These are phyloP conservation scores for Blastobotrys persicus DNA, from an alignment of 1,139 yeast genomes.

Conservation along the genomic window DNA sequence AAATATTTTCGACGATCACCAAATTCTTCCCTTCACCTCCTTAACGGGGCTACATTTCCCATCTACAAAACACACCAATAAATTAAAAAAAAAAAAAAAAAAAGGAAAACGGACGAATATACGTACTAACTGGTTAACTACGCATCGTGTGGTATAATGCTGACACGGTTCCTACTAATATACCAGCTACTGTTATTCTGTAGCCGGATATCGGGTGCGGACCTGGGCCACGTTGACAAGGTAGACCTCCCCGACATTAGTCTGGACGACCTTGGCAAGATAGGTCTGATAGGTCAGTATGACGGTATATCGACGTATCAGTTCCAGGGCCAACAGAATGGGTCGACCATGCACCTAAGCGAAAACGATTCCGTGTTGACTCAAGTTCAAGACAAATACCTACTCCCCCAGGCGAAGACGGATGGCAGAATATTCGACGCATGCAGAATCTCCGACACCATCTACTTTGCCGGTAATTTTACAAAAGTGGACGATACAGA, in stretches of 20 bases:
- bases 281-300: slow-evolving; percentile 66
- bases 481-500: slow-evolving; percentile 39
- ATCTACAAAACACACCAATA: not conserved
- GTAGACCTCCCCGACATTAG: slow-evolving; percentile 33
- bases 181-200: not conserved
- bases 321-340: slow-evolving; percentile 48
- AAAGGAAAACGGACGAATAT: slow-evolving; percentile 1
- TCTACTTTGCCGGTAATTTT: slow-evolving; percentile 47
- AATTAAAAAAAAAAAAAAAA: slow-evolving; percentile 1
- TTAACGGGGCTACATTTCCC: not conserved
- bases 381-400: slow-evolving; percentile 26
- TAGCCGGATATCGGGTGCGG: not conserved
- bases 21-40: slow-evolving; percentile 8
- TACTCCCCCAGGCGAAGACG: slow-evolving; percentile 23
- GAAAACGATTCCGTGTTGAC: slow-evolving; percentile 24
- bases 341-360: slow-evolving; percentile 14
- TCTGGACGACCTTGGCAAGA: slow-evolving; percentile 36
- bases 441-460: slow-evolving; percentile 43
- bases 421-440: slow-evolving; percentile 37
- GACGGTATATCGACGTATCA: slow-evolving; percentile 58
- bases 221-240: slow-evolving; percentile 14
- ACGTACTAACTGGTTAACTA: not conserved
- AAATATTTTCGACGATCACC: not conserved
- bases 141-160: not conserved
- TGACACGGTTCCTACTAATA: not conserved